Evolutionary conservation across 176 grass and related monocot species (phyloP).

Genomic region (Coix lacrymajobi): DNA sequence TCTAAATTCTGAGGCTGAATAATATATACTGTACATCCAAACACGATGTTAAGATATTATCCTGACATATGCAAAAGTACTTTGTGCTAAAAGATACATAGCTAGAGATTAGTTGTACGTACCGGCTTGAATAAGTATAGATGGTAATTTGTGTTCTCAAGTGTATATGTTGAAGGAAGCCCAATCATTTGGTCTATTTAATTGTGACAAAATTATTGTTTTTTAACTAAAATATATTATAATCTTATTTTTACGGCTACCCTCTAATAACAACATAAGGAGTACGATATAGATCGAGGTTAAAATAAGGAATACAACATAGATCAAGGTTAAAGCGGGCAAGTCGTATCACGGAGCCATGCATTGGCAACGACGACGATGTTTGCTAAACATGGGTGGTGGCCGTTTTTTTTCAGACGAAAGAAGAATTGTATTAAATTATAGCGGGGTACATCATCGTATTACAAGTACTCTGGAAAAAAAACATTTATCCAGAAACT

Average conservation of each 20-base stretch:
- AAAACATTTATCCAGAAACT: too few species aligned
- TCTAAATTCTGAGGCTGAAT: not conserved
- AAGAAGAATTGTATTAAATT: too few species aligned
- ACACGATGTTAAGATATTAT: too few species aligned
- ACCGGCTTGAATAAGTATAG: too few species aligned
- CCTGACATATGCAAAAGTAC: not conserved
- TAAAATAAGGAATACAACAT: too few species aligned
- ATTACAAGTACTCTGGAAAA: too few species aligned
- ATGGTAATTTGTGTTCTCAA: not conserved
- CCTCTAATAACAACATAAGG: too few species aligned
- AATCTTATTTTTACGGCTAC: not conserved
- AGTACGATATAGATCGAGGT: too few species aligned
- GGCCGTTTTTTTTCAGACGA: too few species aligned
- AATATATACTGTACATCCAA: not conserved
- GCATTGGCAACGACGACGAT: too few species aligned
- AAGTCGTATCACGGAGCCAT: not conserved
- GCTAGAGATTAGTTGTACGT: not conserved
- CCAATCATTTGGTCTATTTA: not conserved
- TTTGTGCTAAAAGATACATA: not conserved
- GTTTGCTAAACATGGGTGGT: not conserved
- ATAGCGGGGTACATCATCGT: too few species aligned
- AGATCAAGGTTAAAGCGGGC: not conserved
- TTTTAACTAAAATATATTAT: too few species aligned
- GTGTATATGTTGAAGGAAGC: not conserved
- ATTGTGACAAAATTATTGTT: not conserved